Conservation (phyloP, 2,329 filamentous ascomycete species). For the Domatiomyces globalis region DNA sequence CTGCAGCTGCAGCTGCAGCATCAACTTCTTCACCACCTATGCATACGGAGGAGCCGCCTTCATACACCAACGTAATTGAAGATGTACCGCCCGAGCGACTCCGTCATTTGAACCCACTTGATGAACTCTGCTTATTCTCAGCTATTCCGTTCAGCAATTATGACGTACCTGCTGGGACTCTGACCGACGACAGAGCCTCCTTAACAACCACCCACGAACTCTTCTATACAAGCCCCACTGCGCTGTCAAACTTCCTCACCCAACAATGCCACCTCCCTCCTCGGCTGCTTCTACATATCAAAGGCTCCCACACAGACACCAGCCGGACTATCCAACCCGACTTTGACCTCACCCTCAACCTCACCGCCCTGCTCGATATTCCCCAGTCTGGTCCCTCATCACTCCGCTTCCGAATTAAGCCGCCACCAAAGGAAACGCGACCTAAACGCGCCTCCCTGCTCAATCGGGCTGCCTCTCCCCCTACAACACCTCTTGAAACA, state of each 20-base stretch:
- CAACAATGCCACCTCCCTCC: conserved; percentile 21
- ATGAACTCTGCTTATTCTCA: conserved; percentile 12
- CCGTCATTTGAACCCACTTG: conserved; percentile 9
- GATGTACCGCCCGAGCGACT: background rate
- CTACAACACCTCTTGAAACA: background rate
- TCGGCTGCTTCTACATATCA: conserved; percentile 19
- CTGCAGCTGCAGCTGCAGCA: background rate
- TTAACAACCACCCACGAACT: conserved; percentile 18
- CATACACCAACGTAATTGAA: background rate
- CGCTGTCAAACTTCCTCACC: conserved; percentile 18
- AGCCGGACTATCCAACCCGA: conserved; percentile 10
- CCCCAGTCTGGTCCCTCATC: conserved; percentile 1
- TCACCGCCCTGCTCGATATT: conserved; percentile 18
- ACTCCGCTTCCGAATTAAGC: background rate
- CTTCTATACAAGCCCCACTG: conserved; percentile 14
- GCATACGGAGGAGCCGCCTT: background rate
- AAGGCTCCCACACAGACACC: conserved; percentile 11
- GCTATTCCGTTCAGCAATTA: conserved; percentile 19
- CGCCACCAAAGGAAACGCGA: conserved; percentile 4
- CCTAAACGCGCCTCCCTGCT: conserved; percentile 8
- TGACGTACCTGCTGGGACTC: conserved; percentile 14
- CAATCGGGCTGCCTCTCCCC: conserved; percentile 1
- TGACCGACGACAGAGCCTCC: conserved; percentile 18
- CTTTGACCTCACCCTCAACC: conserved; percentile 20
- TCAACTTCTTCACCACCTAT: background rate